These are phyloP conservation scores for Podaxis sp. DNA, from an alignment of 768 basidiomycete species.

Conservation along the genomic window DNA sequence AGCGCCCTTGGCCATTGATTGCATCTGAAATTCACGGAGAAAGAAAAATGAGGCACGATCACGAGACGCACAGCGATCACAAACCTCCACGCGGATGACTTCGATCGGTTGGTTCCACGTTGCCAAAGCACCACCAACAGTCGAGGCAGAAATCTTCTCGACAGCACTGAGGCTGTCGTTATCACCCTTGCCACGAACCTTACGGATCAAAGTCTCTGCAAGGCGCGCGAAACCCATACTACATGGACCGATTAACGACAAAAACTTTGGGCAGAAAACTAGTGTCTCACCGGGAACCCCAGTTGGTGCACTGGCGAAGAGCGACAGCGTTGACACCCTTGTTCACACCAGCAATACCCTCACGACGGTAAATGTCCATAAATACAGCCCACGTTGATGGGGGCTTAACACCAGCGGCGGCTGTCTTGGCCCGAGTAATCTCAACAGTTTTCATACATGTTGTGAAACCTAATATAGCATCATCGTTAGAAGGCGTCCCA, in stretches of 20 bases:
- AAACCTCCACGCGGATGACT: conserved; percentile 92
- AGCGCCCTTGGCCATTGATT: conserved; percentile 89
- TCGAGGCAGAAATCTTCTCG: conserved; percentile 88
- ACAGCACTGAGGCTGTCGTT: conserved; percentile 65
- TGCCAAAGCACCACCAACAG: conserved; percentile 90
- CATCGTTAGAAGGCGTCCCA: background rate
- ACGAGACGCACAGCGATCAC: conserved; percentile 7
- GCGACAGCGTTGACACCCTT: conserved; percentile 98
- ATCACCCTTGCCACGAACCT: conserved; percentile 73
- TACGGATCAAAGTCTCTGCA: conserved; percentile 77
- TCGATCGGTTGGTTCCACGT: conserved; percentile 99
- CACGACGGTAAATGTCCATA: conserved; percentile 88
- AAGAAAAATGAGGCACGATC: background rate
- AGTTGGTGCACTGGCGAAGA: conserved; percentile 89
- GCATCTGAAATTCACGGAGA: conserved; percentile 63
- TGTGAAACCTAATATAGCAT: conserved; percentile 70
- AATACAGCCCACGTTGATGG: conserved; percentile 94
- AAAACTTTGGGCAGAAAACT: background rate
- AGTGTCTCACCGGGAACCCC: conserved; percentile 74
- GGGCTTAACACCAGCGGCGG: conserved; percentile 76
- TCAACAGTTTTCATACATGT: conserved; percentile 99
- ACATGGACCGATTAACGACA: background rate
- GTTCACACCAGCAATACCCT: conserved; percentile 95
- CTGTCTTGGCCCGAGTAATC: conserved; percentile 94
- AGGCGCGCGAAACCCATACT: conserved; percentile 97